These are phyloP conservation scores for Sphaerobolus stellatus DNA, from an alignment of 1,284 basidiomycete genomes.

Conservation along the genomic window DNA sequence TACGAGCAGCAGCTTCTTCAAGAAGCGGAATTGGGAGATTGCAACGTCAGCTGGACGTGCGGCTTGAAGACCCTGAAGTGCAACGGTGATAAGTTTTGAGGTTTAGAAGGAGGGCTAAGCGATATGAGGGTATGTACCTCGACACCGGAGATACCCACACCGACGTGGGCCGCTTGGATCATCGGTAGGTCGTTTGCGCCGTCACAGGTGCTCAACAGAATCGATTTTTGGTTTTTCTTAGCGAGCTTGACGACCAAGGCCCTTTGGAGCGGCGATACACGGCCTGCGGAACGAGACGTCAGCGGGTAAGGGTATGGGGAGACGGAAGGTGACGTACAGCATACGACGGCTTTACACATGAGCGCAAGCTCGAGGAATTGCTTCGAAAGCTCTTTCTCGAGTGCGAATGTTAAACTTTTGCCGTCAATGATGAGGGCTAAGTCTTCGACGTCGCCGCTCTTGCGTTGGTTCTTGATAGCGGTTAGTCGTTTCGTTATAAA, in stretches of 20 bases:
- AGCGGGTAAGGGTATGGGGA: neutral
- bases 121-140: conserved; percentile 64
- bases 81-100: neutral
- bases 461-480: conserved; percentile 92
- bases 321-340: conserved; percentile 62
- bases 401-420: conserved; percentile 88
- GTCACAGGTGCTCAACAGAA: conserved; percentile 94
- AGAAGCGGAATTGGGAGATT: conserved; percentile 96
- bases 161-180: conserved; percentile 97
- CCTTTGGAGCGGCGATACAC: conserved; percentile 97
- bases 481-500: conserved; percentile 86
- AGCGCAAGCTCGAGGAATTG: conserved; percentile 92
- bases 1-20: conserved; percentile 94
- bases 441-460: conserved; percentile 89
- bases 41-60: conserved; percentile 96
- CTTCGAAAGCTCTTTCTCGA: conserved; percentile 90
- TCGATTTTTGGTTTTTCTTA: conserved; percentile 92
- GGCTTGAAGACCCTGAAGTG: conserved; percentile 84
- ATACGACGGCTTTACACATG: conserved; percentile 98
- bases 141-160: conserved; percentile 98
- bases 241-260: conserved; percentile 98
- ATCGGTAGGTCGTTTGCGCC: conserved; percentile 97
- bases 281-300: conserved; percentile 52
- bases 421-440: conserved; percentile 95
- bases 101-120: too few species aligned